Evolutionary conservation across 345 rosid genomes (phyloP), one percentile per base, ranked within the genome.

Genomic region (Hypericum androsaemum): DNA sequence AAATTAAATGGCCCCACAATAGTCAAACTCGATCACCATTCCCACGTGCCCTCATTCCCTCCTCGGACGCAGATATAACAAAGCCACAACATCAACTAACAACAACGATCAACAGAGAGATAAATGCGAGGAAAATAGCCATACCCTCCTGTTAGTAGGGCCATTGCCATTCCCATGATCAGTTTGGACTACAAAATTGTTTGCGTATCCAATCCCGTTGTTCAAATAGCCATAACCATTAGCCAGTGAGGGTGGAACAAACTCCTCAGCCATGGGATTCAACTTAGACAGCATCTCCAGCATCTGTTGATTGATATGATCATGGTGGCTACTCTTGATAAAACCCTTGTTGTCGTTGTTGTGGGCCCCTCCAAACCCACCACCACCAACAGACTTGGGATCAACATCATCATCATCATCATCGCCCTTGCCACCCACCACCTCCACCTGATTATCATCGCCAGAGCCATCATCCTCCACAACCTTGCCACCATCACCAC

Each of bases 181-280:
- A 68, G 77, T 44, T 7, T 66, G 77, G 66, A 67, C 58, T 39
- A 54, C 72, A 73, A 74, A 81, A 74, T 69, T 80, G 73, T 75
- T 68, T 65, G 77, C 62, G 57, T 68, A 77, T 50, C 83, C 83
- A 74, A 77, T 75, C 54, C 81, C 87, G 66, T 70, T 80, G 11
- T 67, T 70, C 54, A 71, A 63, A 62, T 39, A 72, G 53, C 69
- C 78, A 56, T 60, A 54, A 50, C 57, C 57, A 57, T 55, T 56
- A 37, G 71, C 74, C 35, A 84, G 69, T 0, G 96, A 92, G 37
- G 84, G 82, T 52, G 97, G 97, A 57, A 94, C 96, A 72, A 86
- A 94, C 50, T 83, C 99, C 68, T 82, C 74, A 47, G 97, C 99
- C 96, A 84, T 71, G 7, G 99, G 99, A 66, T 94, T 94, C 66